phyloP scores from a whole-genome alignment of 202 grass and related monocot genomes.

The Carex sylvatica region DNA sequence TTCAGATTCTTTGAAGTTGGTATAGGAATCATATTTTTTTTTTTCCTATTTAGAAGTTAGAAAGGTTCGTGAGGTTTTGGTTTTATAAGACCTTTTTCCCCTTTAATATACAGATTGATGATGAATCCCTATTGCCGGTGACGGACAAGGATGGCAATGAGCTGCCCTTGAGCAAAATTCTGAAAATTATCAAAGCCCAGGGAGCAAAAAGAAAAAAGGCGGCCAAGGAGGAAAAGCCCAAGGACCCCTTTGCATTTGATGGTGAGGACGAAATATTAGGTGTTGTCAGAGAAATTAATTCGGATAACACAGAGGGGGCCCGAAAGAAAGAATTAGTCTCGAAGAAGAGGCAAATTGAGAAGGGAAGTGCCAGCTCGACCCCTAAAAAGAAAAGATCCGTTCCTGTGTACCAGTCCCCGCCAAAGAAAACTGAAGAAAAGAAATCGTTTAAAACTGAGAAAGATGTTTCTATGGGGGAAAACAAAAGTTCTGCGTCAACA shows the following conservation, averaged over 20 bases:
- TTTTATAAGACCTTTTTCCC: neutral
- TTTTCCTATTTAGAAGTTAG: neutral
- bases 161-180: conserved; percentile 76
- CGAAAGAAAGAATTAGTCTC: conserved; percentile 34
- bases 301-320: conserved; percentile 55
- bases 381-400: conserved; percentile 91
- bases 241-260: conserved; percentile 50
- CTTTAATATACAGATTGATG: conserved; percentile 45
- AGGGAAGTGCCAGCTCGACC: conserved; percentile 41
- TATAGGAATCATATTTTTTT: neutral
- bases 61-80: neutral
- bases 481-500: conserved; percentile 20
- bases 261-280: conserved; percentile 88
- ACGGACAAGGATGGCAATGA: conserved; percentile 88
- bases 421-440: conserved; percentile 31
- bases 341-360: conserved; percentile 39
- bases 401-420: conserved; percentile 27
- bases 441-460: conserved; percentile 25
- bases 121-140: conserved; percentile 62
- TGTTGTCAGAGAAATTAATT: conserved; percentile 91
- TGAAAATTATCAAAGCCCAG: conserved; percentile 93
- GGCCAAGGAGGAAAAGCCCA: conserved; percentile 42
- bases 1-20: neutral
- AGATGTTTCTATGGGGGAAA: conserved; percentile 25
- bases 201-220: conserved; percentile 65